Base-by-base conservation (phyloP, 495 filamentous ascomycete genomes). In the Acidiella bohemica region DNA sequence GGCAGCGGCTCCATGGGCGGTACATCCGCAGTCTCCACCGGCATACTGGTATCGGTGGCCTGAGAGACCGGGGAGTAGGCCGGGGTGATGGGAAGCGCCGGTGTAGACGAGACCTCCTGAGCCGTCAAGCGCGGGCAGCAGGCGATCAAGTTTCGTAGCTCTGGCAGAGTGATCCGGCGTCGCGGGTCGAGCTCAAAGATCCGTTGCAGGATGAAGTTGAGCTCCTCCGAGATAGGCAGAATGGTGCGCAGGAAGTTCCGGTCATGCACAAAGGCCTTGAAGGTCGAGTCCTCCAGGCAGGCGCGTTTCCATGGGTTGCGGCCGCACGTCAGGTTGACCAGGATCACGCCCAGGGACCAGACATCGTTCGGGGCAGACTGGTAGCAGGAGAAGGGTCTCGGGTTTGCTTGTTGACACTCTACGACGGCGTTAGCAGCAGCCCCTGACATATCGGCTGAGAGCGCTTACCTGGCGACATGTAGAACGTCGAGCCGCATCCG, bases 291-390 rank as follows among this genome's bases (percentile, higher is more conserved):
- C 55, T 93, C 84, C 48, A 75, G 61, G 9, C 82, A 92, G 38
- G 90, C 92, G 45, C 86, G 77, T 63, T 94, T 96, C 90, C 90
- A 99, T 47, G 90, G 90, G 62, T 99, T 99, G 51, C 92, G 82
- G 56, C 90, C 88, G 68, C 90, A 96, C 44, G 86, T 92, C 41
- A 99, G 72, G 60, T 99, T 99, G 44, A 99, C 84, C 44, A 99
- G 69, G 60, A 99, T 92, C 10, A 99, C 88, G 39, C 90, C 90
- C 31, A 99, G 72, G 58, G 84, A 88, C 90, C 90, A 99, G 51
- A 99, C 75, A 61, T 99, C 90, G 67, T 96, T 99, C 16, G 87
- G 83, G 36, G 80, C 84, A 34, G 87, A 92, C 36, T 75, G 81
- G 59, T 99, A 99, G 60, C 72, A 92, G 13, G 71, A 69, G 53